A percentile compares a stretch with the other conserved stretches of the same genome.
Evolutionary conservation across 2,329 filamentous ascomycete genomes (phyloP).

Genomic region (Cladosporium sphaerospermum): DNA sequence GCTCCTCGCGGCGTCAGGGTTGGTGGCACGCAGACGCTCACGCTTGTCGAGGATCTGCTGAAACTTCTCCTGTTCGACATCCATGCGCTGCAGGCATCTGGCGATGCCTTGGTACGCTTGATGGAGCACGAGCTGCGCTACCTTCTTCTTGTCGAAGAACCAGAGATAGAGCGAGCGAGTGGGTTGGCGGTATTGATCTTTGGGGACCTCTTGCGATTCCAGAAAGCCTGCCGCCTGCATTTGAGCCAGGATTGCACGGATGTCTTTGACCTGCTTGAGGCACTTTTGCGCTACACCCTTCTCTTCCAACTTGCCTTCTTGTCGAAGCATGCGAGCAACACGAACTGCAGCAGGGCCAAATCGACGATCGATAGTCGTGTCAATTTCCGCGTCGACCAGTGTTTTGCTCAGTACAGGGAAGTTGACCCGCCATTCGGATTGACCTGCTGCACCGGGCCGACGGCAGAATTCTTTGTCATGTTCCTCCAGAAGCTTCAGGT

Average conservation of each 20-base stretch:
- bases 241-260: constrained; percentile 75
- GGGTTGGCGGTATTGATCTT: constrained; percentile 74
- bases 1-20: constrained; percentile 3
- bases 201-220: constrained; percentile 89
- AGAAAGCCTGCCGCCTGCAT: constrained; percentile 84
- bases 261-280: constrained; percentile 76
- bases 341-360: constrained; percentile 73
- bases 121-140: constrained; percentile 64
- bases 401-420: constrained; percentile 66
- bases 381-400: constrained; percentile 71
- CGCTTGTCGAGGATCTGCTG: constrained; percentile 71
- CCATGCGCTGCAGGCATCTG: constrained; percentile 72
- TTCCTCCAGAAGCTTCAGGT: constrained; percentile 66
- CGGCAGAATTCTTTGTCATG: constrained; percentile 63
- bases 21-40: constrained; percentile 53
- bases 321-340: constrained; percentile 75
- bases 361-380: constrained; percentile 70
- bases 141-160: constrained; percentile 76
- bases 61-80: constrained; percentile 66
- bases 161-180: constrained; percentile 85
- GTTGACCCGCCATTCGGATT: constrained; percentile 73
- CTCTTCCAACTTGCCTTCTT: constrained; percentile 91
- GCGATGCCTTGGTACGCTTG: constrained; percentile 87
- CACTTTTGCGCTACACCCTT: constrained; percentile 75
- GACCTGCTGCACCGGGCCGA: constrained; percentile 56